A percentile compares a stretch with the other conserved stretches of the same genome.
Conservation (phyloP, 1,139 yeast species). For the Pichia sorboxylosa region DNA sequence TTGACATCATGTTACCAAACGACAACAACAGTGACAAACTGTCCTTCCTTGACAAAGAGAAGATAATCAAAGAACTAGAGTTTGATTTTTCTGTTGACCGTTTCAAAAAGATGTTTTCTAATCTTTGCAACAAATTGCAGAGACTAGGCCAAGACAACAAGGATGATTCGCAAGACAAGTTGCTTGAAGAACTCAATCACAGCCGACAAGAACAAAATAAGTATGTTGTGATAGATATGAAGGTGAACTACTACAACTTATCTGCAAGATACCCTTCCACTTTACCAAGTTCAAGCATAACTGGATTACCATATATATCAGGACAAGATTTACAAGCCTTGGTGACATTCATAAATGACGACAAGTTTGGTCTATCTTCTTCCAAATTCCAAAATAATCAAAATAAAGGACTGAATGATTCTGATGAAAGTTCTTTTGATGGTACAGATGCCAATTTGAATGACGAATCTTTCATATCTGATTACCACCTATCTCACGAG, state of each 20-base stretch:
- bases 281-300: conserved; percentile 41
- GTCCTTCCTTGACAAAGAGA: conserved; percentile 2
- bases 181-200: conserved; percentile 1
- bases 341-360: conserved; percentile 46
- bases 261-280: conserved; percentile 44
- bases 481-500: not conserved
- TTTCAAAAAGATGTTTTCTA: conserved; percentile 4
- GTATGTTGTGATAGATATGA: conserved; percentile 56
- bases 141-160: no score
- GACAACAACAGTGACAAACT: conserved; percentile 21
- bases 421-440: conserved; percentile 22
- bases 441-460: conserved; percentile 22
- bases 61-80: conserved; percentile 3
- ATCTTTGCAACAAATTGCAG: conserved; percentile 8
- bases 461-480: conserved; percentile 1
- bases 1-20: conserved; percentile 59
- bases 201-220: conserved; percentile 23
- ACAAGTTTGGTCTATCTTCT: conserved; percentile 23
- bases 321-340: conserved; percentile 50
- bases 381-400: conserved; percentile 4
- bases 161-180: conserved; percentile 1
- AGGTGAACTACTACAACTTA: conserved; percentile 49
- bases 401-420: not conserved
- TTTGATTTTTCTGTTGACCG: conserved; percentile 8
- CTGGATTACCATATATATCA: conserved; percentile 44